These are phyloP conservation scores for Lyophyllum decastes DNA, from an alignment of 768 basidiomycete genomes.

Conservation along the genomic window DNA sequence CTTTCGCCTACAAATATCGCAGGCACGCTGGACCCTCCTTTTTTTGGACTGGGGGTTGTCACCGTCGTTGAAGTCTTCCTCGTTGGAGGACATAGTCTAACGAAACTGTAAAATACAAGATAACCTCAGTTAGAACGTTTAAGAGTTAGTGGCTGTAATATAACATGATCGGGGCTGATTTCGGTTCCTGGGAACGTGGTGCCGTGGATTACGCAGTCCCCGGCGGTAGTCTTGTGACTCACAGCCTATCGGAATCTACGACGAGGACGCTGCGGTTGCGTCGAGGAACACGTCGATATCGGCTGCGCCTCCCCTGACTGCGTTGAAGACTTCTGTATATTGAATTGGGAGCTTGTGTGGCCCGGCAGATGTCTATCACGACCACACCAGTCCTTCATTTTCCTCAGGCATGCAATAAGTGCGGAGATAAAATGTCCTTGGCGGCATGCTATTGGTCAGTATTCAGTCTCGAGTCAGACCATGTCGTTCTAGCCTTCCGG, in stretches of 20 bases:
- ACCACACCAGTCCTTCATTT: background rate
- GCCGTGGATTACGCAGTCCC: constrained; percentile 13
- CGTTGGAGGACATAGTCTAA: constrained; percentile 59
- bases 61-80: constrained; percentile 58
- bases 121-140: constrained; percentile 7
- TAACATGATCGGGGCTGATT: constrained; percentile 2
- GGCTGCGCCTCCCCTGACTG: background rate
- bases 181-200: constrained; percentile 15
- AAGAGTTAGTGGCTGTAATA: constrained; percentile 7
- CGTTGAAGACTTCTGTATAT: background rate
- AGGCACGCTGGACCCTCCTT: constrained; percentile 73
- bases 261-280: background rate
- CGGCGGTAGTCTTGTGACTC: background rate
- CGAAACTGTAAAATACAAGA: constrained; percentile 3
- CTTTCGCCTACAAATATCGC: constrained; percentile 82
- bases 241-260: background rate
- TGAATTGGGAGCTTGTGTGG: background rate
- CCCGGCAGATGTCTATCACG: background rate
- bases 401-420: background rate
- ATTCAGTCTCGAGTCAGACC: background rate
- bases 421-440: background rate
- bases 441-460: background rate
- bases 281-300: background rate
- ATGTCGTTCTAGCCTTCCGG: background rate
- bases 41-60: constrained; percentile 58